Evolutionary conservation across 768 basidiomycete species (phyloP).

Genomic region (Boletus subparvulus): DNA sequence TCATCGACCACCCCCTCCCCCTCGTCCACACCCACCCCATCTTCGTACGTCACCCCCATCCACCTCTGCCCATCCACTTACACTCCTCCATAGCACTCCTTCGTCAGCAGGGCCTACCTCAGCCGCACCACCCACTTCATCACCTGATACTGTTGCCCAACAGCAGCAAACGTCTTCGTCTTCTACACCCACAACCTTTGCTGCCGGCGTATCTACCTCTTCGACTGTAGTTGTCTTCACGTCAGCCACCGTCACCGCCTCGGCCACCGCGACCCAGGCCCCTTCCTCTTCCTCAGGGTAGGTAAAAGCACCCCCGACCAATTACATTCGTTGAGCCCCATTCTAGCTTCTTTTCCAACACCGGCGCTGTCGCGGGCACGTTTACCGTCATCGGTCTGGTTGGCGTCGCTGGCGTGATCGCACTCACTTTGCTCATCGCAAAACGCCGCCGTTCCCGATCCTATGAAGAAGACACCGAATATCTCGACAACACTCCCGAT

Average conservation of each 20-base stretch:
- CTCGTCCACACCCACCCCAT: not conserved
- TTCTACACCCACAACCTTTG: not conserved
- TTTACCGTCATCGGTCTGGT: slow-evolving; percentile 44
- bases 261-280: slow-evolving; percentile 12
- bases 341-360: slow-evolving; percentile 46
- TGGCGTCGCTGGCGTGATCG: slow-evolving; percentile 32
- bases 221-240: not conserved
- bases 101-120: not conserved
- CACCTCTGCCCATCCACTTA: not conserved
- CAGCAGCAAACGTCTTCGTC: slow-evolving; percentile 1
- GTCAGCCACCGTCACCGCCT: slow-evolving; percentile 4
- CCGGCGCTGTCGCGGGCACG: slow-evolving; percentile 45
- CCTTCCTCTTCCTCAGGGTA: slow-evolving; percentile 28
- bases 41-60: slow-evolving; percentile 9
- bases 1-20: not conserved
- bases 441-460: slow-evolving; percentile 29
- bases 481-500: slow-evolving; percentile 23
- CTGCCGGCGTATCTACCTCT: not conserved
- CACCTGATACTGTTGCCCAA: not conserved
- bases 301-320: not conserved
- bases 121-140: not conserved
- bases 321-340: not conserved
- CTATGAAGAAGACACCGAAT: slow-evolving; percentile 31
- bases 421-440: slow-evolving; percentile 27
- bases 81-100: not conserved